Conservation (phyloP, 331 rosid genomes). For the Arachis monticola region DNA sequence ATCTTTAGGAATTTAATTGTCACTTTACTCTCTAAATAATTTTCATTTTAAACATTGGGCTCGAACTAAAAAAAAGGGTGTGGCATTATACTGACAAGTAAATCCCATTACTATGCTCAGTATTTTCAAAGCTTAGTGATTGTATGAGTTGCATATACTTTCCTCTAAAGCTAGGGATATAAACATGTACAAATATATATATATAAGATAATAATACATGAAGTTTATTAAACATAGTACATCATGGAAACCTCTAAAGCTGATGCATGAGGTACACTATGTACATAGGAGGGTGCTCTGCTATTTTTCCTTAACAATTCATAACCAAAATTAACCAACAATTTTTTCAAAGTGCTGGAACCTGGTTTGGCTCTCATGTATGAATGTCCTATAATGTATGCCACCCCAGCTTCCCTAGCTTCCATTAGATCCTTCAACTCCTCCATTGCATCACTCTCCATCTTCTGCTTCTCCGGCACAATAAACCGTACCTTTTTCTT, state of each 20-base stretch:
- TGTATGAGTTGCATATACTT: too few relatives aligned
- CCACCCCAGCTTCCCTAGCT: constrained; percentile 91
- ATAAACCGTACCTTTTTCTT: constrained; percentile 44
- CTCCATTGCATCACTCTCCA: constrained; percentile 43
- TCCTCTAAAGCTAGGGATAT: too few relatives aligned
- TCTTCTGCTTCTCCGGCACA: constrained; percentile 43
- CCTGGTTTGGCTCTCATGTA: constrained; percentile 47
- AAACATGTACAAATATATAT: constrained; percentile 7
- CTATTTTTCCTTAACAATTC: constrained; percentile 48
- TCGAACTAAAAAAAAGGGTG: too few relatives aligned
- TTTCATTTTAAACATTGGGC: too few relatives aligned
- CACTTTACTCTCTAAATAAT: too few relatives aligned
- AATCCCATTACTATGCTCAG: too few relatives aligned
- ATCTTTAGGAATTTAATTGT: too few relatives aligned
- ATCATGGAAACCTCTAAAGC: constrained; percentile 48
- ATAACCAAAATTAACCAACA: constrained; percentile 41
- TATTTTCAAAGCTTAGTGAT: too few relatives aligned
- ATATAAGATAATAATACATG: not conserved
- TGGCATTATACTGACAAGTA: too few relatives aligned
- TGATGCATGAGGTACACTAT: constrained; percentile 45
- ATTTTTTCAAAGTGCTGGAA: constrained; percentile 37
- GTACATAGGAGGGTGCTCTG: constrained; percentile 33
- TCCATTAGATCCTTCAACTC: constrained; percentile 76
- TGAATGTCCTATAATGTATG: constrained; percentile 85
- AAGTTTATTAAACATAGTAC: constrained; percentile 38